Evolutionary conservation across 2,329 filamentous ascomycete genomes (phyloP), one percentile per base, ranked within the genome.

Genomic region (Coleophoma cylindrospora): DNA sequence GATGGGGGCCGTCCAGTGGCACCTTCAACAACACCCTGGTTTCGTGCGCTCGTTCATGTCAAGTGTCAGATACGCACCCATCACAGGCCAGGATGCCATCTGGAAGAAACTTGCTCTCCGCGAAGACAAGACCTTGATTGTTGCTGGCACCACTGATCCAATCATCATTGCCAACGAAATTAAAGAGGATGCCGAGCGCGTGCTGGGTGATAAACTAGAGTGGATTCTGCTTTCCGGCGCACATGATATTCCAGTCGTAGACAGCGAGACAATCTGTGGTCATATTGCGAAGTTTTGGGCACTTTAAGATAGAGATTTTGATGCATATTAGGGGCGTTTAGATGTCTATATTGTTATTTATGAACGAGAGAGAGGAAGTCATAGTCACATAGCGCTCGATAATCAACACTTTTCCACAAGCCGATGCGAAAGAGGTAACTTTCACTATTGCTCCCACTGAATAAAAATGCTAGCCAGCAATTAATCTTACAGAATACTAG

Each of bases 161-260:
- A 68, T 83, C 40, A 73, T 83, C 50, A 68, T 77, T 53, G 63
- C 62, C 21, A 65, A 66, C 2, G 70, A 76, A 45, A 81, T 80
- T 57, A 64, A 65, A 43, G 61, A 65, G 32, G 76, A 80, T 41
- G 78, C 70, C 3, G 64, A 80, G 49, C 74, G 74, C 15, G 64
- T 81, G 15, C 58, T 79, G 36, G 77, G 76, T 12, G 36, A 48
- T 33, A 48, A 48, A 12, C 72, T 80, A 9, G 64, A 66, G 45
- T 79, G 77, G 73, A 68, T 66, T 27, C 60, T 77, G 19, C 65
- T 82, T 1, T 71, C 70, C 0, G 79, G 79, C 2, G 73, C 71
- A 2, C 79, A 83, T 57, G 79, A 83, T 55, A 82, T 83, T 55
- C 77, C 80, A 34, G 81, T 82, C 71, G 79, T 76, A 12, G 71